phyloP scores from a whole-genome alignment of 305 asterid genomes.

The Plantago coronopus region DNA sequence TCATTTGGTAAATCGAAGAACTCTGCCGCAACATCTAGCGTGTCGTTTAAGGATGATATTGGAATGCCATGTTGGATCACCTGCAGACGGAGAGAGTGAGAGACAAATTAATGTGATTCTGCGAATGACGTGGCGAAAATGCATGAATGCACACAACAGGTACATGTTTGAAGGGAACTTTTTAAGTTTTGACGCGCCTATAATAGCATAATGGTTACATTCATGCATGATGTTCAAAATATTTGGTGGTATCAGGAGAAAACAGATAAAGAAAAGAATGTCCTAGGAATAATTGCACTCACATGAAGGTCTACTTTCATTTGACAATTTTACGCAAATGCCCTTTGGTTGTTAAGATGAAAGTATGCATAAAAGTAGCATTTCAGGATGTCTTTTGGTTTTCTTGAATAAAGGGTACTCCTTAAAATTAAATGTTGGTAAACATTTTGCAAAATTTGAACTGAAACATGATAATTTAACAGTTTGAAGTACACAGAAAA shows the following conservation, averaged over 20 bases:
- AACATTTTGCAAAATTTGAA: too few relatives aligned
- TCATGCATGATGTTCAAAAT: constrained; percentile 18
- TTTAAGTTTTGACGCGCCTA: not conserved
- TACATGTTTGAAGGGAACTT: constrained; percentile 1
- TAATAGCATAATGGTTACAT: constrained; percentile 5
- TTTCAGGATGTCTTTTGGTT: too few relatives aligned
- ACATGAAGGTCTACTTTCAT: not conserved
- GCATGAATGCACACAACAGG: constrained; percentile 4
- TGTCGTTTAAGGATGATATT: constrained; percentile 29
- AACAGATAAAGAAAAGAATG: not conserved
- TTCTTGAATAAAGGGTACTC: too few relatives aligned
- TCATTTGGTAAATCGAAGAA: constrained; percentile 56
- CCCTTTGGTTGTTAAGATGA: not conserved
- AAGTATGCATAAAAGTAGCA: too few relatives aligned
- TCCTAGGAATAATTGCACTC: too few relatives aligned
- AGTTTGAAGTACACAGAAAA: too few relatives aligned
- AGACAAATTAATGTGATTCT: too few relatives aligned
- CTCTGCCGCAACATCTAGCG: constrained; percentile 44
- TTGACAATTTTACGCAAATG: not conserved
- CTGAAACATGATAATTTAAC: too few relatives aligned
- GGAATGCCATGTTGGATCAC: constrained; percentile 63
- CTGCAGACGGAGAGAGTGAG: constrained; percentile 21
- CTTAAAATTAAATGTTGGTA: too few relatives aligned
- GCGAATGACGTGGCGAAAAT: too few relatives aligned
- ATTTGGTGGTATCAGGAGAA: not conserved